Base-by-base conservation (phyloP, 2,329 filamentous ascomycete species). In the Mollisia scopiformis region DNA sequence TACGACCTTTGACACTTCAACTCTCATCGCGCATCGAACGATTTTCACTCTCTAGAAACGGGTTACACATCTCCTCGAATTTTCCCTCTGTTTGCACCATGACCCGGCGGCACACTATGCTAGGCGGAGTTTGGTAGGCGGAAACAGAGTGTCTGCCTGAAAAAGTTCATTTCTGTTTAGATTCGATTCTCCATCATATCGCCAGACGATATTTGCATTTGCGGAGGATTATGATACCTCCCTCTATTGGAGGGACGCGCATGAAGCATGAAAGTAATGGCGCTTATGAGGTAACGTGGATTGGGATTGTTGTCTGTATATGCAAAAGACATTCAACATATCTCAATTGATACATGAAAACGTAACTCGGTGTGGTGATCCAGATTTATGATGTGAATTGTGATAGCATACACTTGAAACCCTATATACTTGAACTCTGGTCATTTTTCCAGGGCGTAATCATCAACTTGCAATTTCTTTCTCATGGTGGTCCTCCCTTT, bases 1-100 rank as follows among this genome's bases (percentile, higher is more conserved):
- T 89, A 90, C 71, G 86, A 84, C 70, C 75, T 89, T 59, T 88
- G 70, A 75, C 51, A 33, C 53, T 54, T 57, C 47, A 13, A 11
- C 43, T 37, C 25, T 25, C 51, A 49, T 30, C 28, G 41, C 19
- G 50, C 39, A 28, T 35, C 41, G 30, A 39, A 58, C 30, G 33
- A 56, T 28, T 57, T 67, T 57, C 54, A 50, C 55, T 50, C 61
- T 58, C 69, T 70, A 65, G 68, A 72, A 67, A 67, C 57, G 41
- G 50, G 53, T 64, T 64, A 65, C 61, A 57, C 58, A 35, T 52
- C 64, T 67, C 61, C 46, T 61, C 58, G 51, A 54, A 54, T 57
- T 62, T 59, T 62, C 56, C 55, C 52, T 56, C 61, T 52, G 57
- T 58, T 62, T 64, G 62, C 66, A 59, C 60, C 64, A 67, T 64